Evolutionary conservation across 2,329 filamentous ascomycete species (phyloP), one percentile per base, ranked within the genome.

Genomic region (Catunica adiposa): DNA sequence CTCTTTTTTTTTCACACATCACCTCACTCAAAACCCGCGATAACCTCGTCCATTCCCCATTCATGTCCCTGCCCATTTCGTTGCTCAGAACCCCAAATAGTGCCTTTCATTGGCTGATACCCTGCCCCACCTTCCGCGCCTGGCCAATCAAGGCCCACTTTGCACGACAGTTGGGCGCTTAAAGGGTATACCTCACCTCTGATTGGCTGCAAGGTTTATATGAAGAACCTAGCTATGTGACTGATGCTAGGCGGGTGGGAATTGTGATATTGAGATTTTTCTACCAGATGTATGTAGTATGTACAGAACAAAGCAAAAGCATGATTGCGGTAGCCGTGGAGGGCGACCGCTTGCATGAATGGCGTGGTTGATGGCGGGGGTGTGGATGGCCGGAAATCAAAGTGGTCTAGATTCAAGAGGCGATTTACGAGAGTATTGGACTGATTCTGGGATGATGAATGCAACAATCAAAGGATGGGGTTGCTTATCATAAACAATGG

Each of bases 131-230:
- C 51, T 47, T 46, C 15, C 22, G 17, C 51, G 7, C 22, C 46
- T 53, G 37, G 56, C 56, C 46, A 54, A 48, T 48, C 55, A 44
- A 25, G 44, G n/a, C 26, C 56, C 56, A 57, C 56, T 57, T 54
- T 57, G 51, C 51, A 57, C 56, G 51, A 57, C 56, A 40, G 46
- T 15, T 44, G 31, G 46, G 56, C 56, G 56, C 56, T 57, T 54
- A 57, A 50, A 42, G n/a, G 14, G 11, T 4, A 14, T 7, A 5
- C 17, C 31, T 17, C 20, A 17, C 9, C 25, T 38, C 3, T 56
- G 48, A 56, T 56, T 56, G 54, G 54, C 34, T 26, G 15, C 25
- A 5, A 3, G 25, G 37, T 9, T 17, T 2, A 8, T 38, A 20
- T 11, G 29, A 34, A 5, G 5, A 34, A 5, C 29, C 29, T 20